Conservation (phyloP, 2,329 filamentous ascomycete genomes). For the Neonectria faginata region DNA sequence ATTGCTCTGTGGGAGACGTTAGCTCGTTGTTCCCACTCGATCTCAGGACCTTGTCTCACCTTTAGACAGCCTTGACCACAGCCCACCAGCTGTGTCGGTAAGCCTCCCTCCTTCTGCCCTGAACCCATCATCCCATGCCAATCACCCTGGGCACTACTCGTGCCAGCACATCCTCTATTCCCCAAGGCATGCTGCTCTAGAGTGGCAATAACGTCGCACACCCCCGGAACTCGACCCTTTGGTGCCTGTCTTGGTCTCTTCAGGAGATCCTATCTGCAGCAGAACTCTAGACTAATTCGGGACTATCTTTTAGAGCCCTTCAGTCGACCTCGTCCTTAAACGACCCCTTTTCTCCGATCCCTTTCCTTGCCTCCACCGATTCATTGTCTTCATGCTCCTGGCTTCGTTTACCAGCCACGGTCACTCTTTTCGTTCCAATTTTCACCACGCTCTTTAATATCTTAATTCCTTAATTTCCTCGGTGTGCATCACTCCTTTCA, state of each 20-base stretch:
- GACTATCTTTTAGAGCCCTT: constrained; percentile 54
- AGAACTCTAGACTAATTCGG: constrained; percentile 49
- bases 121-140: constrained; percentile 41
- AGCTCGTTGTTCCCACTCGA: constrained; percentile 70
- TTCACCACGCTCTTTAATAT: constrained; percentile 71
- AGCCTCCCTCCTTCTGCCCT: constrained; percentile 52
- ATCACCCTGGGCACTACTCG: constrained; percentile 36
- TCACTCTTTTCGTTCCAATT: constrained; percentile 66
- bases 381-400: constrained; percentile 56
- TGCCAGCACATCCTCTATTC: constrained; percentile 44
- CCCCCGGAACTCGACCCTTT: constrained; percentile 26
- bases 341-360: constrained; percentile 60
- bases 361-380: constrained; percentile 51
- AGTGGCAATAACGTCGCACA: constrained; percentile 18
- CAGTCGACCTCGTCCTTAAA: constrained; percentile 61
- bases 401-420: constrained; percentile 62
- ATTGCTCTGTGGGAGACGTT: constrained; percentile 71
- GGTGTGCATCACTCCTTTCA: constrained; percentile 52
- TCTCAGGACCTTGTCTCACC: constrained; percentile 61
- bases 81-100: constrained; percentile 62
- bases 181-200: constrained; percentile 44
- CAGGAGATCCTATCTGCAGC: constrained; percentile 37
- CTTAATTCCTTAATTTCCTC: constrained; percentile 64
- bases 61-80: constrained; percentile 57
- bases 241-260: constrained; percentile 37